Percentiles rank a stretch among this genome's conserved stretches.
Evolutionary conservation across 1,139 yeast species (phyloP).

Genomic region (Kluyveromyces sp.): DNA sequence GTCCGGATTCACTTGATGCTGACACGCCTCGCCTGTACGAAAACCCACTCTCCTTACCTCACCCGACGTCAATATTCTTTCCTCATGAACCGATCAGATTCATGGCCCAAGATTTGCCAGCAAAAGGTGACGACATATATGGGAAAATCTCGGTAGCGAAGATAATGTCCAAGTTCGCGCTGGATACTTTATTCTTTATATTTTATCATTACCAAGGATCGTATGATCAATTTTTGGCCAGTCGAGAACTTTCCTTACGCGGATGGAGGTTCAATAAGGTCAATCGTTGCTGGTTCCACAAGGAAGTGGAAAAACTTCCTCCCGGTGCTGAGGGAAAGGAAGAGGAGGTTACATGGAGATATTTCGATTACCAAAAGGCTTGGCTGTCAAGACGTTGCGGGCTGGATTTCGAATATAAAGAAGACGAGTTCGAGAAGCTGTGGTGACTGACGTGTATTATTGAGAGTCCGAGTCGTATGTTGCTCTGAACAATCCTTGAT

Average conservation of each 20-base stretch:
- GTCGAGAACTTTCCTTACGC: conserved; percentile 67
- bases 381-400: conserved; percentile 72
- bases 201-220: conserved; percentile 73
- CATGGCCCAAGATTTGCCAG: conserved; percentile 33
- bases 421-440: conserved; percentile 53
- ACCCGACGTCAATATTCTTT: conserved; percentile 84
- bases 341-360: conserved; percentile 61
- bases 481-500: no score
- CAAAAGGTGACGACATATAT: conserved; percentile 26
- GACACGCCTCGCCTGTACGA: conserved; percentile 78
- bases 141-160: conserved; percentile 32
- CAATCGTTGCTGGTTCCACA: conserved; percentile 77
- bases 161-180: conserved; percentile 67
- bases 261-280: conserved; percentile 85
- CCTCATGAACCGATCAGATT: conserved; percentile 71
- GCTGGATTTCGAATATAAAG: conserved; percentile 32
- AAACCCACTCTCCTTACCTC: conserved; percentile 64
- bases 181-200: conserved; percentile 85
- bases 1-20: conserved; percentile 91
- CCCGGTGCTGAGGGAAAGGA: conserved; percentile 33
- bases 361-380: conserved; percentile 83
- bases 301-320: conserved; percentile 47
- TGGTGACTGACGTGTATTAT: conserved; percentile 7
- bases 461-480: no score
- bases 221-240: conserved; percentile 73